phyloP scores from a whole-genome alignment of 306 rosid genomes.

The Neltuma alba region DNA sequence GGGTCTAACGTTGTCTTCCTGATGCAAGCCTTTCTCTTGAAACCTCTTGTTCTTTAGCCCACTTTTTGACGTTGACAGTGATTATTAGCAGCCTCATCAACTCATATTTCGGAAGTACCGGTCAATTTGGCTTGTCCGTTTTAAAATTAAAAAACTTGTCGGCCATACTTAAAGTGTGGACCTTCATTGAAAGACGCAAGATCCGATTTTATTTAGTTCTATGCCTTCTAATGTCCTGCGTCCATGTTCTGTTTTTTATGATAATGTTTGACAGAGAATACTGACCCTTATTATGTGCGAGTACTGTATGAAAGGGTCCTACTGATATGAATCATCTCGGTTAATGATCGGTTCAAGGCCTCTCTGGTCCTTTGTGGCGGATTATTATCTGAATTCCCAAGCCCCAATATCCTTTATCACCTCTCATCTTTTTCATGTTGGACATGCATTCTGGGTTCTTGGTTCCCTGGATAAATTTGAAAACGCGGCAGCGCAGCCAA shows the following conservation, averaged over 20 bases:
- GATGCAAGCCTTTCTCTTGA: constrained; percentile 45
- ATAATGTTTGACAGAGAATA: background rate
- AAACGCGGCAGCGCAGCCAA: background rate
- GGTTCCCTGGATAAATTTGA: background rate
- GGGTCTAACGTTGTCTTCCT: constrained; percentile 73
- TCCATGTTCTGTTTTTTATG: background rate
- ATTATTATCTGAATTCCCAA: background rate
- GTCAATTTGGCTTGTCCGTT: constrained; percentile 31
- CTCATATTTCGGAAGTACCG: constrained; percentile 35
- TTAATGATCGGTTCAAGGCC: background rate
- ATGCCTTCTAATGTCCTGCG: background rate
- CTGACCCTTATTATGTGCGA: background rate
- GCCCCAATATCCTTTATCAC: background rate
- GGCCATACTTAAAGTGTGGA: constrained; percentile 24
- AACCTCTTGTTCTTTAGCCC: constrained; percentile 23
- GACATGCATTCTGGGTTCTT: background rate
- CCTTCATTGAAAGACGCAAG: constrained; percentile 34
- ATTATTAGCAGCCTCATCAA: constrained; percentile 31
- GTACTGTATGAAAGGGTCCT: background rate
- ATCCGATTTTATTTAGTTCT: background rate
- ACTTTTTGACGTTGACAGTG: constrained; percentile 36
- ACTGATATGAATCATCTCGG: background rate
- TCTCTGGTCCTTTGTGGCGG: background rate
- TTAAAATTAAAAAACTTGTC: constrained; percentile 22
- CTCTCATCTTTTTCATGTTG: background rate